Conservation (phyloP, 2,329 filamentous ascomycete species). For the Ophiostoma sp. region DNA sequence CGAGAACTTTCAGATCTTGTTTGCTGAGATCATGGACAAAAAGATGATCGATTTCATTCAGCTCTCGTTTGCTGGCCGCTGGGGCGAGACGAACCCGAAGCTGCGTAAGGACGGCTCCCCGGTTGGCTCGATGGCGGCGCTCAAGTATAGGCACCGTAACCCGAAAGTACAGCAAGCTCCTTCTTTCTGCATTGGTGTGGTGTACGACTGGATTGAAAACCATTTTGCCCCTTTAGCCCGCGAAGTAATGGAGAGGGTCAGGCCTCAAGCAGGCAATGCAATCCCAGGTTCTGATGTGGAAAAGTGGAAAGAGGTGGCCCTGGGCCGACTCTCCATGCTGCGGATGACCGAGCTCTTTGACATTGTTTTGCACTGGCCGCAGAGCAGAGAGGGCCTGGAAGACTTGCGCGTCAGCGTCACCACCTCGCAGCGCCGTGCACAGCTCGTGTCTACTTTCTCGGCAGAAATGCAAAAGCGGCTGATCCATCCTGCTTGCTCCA, state of each 20-base stretch:
- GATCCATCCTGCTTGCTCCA: conserved; percentile 70
- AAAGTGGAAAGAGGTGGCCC: conserved; percentile 65
- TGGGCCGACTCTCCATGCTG: conserved; percentile 62
- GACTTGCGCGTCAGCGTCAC: conserved; percentile 68
- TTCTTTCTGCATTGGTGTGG: conserved; percentile 48
- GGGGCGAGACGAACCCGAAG: conserved; percentile 35
- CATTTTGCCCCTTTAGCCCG: conserved; percentile 60
- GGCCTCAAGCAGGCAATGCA: conserved; percentile 30
- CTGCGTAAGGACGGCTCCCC: neutral
- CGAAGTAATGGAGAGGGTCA: conserved; percentile 48
- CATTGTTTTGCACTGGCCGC: conserved; percentile 70
- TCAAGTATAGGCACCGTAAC: neutral
- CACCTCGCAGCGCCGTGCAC: conserved; percentile 60
- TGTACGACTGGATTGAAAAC: conserved; percentile 64
- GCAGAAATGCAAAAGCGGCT: conserved; percentile 60
- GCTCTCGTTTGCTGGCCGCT: conserved; percentile 58
- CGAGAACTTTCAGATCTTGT: conserved; percentile 63
- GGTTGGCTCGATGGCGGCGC: neutral
- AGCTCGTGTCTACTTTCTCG: conserved; percentile 66
- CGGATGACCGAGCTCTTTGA: conserved; percentile 71
- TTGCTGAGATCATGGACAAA: conserved; percentile 65
- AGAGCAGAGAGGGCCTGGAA: conserved; percentile 64
- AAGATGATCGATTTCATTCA: conserved; percentile 60
- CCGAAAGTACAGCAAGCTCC: conserved; percentile 1
- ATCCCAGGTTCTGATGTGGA: conserved; percentile 55